Evolutionary conservation across 495 filamentous ascomycete species (phyloP), one percentile per base, ranked within the genome.

Genomic region (Parathielavia appendiculata): DNA sequence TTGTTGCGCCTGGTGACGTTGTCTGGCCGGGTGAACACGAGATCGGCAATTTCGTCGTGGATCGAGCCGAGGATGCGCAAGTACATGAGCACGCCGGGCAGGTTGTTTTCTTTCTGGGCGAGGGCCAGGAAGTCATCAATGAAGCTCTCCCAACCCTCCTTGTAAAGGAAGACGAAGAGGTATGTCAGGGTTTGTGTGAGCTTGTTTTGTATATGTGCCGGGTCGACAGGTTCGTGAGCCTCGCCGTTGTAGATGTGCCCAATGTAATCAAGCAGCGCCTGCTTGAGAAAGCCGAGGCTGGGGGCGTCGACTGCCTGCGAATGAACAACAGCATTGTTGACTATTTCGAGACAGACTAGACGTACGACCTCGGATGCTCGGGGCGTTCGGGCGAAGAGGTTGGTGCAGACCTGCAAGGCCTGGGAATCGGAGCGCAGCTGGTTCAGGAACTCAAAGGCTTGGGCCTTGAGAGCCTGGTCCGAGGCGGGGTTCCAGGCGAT

Each of bases 41-140:
- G 81, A 76, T 99, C 93, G 47, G 91, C 93, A 71, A 99, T 95
- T 71, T 99, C 93, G 64, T 99, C 93, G 67, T 99, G 93, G 39
- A 99, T 84, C 40, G 90, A 90, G 67, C 84, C 79, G 45, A 96
- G 79, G 61, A 95, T 82, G 48, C 92, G 87, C 39, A 99, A 79
- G 73, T 96, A 99, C 61, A 99, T 82, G 36, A 91, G 75, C 47
- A 93, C 88, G 13, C 89, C 92, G 5, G 79, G 63, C 47, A 81
- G 34, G 36, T 59, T 69, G 72, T 95, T 96, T 67, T 92, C 84
- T 54, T 77, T 78, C 43, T 71, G 73, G 45, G 66, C 63, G 57
- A 97, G 70, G 58, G 73, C 77, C 38, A 91, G 73, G 63, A 97
- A 84, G 67, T 97, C 93, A 54, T 95, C 89, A 66, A 97, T 83